Base-by-base conservation (phyloP, 192 early-diverging fungal species). In the Fimicolochytrium jonesii region DNA sequence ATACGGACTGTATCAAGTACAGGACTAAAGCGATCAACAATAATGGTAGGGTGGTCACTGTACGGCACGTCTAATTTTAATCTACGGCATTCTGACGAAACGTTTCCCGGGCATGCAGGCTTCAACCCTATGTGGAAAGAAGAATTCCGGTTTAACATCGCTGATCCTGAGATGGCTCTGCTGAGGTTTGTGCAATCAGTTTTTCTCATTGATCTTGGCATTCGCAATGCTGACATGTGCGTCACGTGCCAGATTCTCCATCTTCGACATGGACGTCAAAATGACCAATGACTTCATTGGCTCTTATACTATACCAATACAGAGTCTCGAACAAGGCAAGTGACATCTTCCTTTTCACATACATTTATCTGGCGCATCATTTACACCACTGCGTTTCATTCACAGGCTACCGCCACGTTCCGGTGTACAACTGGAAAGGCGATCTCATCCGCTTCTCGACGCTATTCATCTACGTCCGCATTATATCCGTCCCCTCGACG, bases 321-420 rank as follows among this genome's bases (percentile, higher is more conserved):
- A 42, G 20, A 77, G 69, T 47, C 39, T 74, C n/a, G 69, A 74
- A 50, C 56, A 68, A 53, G 77, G 77, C 71, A 52, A 18, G 62
- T 34, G 30, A n/a, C 25, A 30, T 23, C 34, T 53, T 22, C 17
- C 25, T 51, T 6, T 39, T 20, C n/a, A n/a, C n/a, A n/a, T n/a
- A n/a, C n/a, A n/a, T n/a, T n/a, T n/a, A n/a, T n/a, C n/a, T n/a
- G n/a, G n/a, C n/a, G n/a, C 37, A 51, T 17, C 39, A 29, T 23
- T 32, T 39, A 60, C 20, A 15, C 59, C 10, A 4, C 18, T 18
- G 29, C 25, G 6, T 30, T 29, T 30, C 28, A 53, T 11, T 22
- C 28, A 6, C 66, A 73, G 87, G 87, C 0, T 89, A 89, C 45
- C 81, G 87, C 1, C 86, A 89, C 55, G 75, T 87, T 18, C 86